Percentiles rank a stretch among this genome's conserved stretches.
These are phyloP conservation scores for Tolypocladium pustulatum DNA, from an alignment of 2,329 filamentous ascomycete species.

Conservation along the genomic window DNA sequence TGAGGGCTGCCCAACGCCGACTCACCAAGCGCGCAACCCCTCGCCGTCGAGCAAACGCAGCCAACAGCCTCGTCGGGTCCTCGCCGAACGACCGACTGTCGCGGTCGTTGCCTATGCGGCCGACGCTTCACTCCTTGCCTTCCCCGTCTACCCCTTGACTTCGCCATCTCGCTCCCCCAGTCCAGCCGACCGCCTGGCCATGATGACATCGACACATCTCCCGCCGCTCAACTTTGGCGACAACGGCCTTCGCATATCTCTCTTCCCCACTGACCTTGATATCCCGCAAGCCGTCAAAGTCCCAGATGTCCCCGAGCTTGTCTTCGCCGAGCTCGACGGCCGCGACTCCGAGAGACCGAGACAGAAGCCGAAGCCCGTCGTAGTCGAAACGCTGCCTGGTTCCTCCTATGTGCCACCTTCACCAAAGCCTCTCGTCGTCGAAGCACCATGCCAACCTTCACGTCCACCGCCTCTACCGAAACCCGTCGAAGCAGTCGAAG, in stretches of 20 bases:
- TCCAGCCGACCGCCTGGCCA: neutral
- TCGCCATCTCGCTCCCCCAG: too few relatives aligned
- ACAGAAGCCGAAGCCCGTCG: neutral
- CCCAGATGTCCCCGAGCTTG: neutral
- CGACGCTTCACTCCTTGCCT: neutral
- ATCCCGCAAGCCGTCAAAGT: neutral
- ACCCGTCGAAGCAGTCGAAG: neutral
- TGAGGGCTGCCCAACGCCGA: neutral
- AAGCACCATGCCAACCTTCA: neutral
- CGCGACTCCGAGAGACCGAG: constrained; percentile 1
- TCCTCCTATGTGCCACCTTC: constrained; percentile 1
- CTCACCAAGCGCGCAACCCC: neutral
- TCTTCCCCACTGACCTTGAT: constrained; percentile 14
- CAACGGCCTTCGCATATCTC: constrained; percentile 17
- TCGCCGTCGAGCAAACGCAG: neutral
- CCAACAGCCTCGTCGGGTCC: neutral
- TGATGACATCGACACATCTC: constrained; percentile 17
- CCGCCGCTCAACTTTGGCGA: constrained; percentile 18
- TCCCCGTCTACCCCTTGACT: neutral
- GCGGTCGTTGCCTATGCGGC: neutral
- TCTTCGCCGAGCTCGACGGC: constrained; percentile 7
- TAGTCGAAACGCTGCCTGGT: neutral
- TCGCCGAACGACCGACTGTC: neutral
- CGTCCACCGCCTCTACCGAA: neutral
- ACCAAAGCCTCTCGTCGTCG: neutral